Base-by-base conservation (phyloP, 2,329 filamentous ascomycete genomes). In the Apiospora hydei region DNA sequence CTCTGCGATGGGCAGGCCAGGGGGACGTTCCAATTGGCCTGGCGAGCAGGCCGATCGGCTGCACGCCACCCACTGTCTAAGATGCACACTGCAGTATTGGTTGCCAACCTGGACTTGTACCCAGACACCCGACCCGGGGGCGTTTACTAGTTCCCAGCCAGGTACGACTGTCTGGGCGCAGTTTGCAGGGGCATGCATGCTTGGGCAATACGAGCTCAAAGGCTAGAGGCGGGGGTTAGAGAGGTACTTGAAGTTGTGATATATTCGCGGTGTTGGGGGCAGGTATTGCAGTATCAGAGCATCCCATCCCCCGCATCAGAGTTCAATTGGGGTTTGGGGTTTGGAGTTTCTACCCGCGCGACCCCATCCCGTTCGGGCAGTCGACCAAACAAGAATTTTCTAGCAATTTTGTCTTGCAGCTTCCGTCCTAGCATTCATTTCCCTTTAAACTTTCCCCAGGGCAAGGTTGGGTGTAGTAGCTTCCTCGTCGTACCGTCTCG, bases 201-300 rank as follows among this genome's bases (percentile, higher is more conserved):
- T 21, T 34, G 51, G 26, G 16, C 14, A 18, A 57, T 57, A 34
- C 49, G 51, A 57, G 51, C 51, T 57, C 51, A 7, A 4, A 4
- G 21, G 7, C 8, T 61, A 38, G 53, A 61, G 18, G 53, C 53
- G 53, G 53, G 53, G 53, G 57, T n/a, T 64, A 64, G 57, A 14
- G 30, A 21, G 34, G 57, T 64, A 64, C 57, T n/a, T 41, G 10
- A 2, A 0, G 16, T 16, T 16, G 8, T 10, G 3, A 24, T 24
- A n/a, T n/a, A 14, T 64, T 4, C 2, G 18, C 16, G 34, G 18
- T 64, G 21, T 5, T 3, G 21, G 3, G 3, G 53, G 8, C 30
- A 61, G 11, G 53, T 61, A 61, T 11, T 6, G 30, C 16, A 30
- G 4, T 61, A 61, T 38, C 53, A 38, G 53, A 18, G 6, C 26